Percentiles rank a stretch among this genome's conserved stretches.
Conservation (phyloP, 2,329 filamentous ascomycete genomes). For the Rhinocladiella mackenziei region DNA sequence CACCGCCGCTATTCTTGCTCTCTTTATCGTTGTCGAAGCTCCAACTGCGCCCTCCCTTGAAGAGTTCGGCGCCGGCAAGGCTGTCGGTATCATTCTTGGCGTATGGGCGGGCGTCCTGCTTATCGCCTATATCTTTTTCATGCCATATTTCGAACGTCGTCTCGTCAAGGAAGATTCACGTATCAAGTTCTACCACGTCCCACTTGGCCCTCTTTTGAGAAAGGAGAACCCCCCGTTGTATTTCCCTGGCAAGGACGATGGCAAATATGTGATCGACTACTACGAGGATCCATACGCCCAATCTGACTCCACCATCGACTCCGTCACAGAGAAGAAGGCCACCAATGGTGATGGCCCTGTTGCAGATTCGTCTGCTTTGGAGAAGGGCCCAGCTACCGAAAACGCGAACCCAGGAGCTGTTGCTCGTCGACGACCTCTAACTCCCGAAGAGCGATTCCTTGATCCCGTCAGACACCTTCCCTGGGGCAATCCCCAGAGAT, state of each 20-base stretch:
- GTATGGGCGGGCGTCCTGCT: conserved; percentile 35
- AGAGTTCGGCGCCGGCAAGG: conserved; percentile 33
- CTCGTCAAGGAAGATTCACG: conserved; percentile 35
- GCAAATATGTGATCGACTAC: conserved; percentile 26
- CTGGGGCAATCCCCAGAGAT: conserved; percentile 13
- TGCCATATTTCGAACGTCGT: conserved; percentile 37
- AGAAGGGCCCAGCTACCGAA: conserved; percentile 1
- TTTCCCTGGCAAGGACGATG: conserved; percentile 39
- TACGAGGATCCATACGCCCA: conserved; percentile 15
- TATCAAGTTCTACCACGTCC: conserved; percentile 35
- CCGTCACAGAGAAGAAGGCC: background rate
- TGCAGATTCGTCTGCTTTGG: background rate
- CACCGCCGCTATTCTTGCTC: conserved; percentile 48
- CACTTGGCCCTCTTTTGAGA: conserved; percentile 40
- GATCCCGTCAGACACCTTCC: conserved; percentile 15
- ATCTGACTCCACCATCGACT: conserved; percentile 1
- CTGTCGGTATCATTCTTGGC: conserved; percentile 33
- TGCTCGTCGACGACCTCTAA: conserved; percentile 5
- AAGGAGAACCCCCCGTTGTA: conserved; percentile 40
- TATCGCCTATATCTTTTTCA: conserved; percentile 36
- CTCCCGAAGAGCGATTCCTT: conserved; percentile 14
- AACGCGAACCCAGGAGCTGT: background rate
- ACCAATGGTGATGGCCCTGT: background rate
- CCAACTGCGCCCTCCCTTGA: conserved; percentile 34
- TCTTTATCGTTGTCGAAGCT: conserved; percentile 56